Percentiles rank a stretch among this genome's conserved stretches.
Conservation (phyloP, 2,329 filamentous ascomycete genomes). For the Penicillium capsulatum region DNA sequence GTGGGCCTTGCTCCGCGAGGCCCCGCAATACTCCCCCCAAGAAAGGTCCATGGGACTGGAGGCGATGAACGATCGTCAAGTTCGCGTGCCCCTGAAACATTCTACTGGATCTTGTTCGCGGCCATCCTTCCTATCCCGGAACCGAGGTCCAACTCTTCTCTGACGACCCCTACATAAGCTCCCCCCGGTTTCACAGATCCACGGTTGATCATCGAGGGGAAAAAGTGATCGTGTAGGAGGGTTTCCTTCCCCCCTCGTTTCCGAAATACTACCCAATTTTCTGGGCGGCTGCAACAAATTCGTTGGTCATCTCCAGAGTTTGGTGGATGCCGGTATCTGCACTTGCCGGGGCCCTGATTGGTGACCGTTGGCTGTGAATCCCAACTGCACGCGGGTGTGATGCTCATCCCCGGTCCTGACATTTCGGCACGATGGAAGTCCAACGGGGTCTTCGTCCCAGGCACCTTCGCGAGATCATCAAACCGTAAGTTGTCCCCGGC, state of each 20-base stretch:
- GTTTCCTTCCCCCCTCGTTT: constrained; percentile 2
- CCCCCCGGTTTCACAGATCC: constrained; percentile 23
- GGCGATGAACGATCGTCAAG: too few species aligned
- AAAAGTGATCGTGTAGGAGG: constrained; percentile 13
- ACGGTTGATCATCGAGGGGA: constrained; percentile 24
- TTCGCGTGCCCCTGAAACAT: constrained; percentile 8
- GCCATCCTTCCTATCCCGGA: constrained; percentile 13
- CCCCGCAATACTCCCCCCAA: constrained; percentile 1
- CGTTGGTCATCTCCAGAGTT: constrained; percentile 6
- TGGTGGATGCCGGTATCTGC: not conserved
- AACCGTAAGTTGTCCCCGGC: constrained; percentile 32
- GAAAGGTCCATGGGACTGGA: too few species aligned
- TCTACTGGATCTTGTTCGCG: constrained; percentile 7
- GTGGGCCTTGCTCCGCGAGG: not conserved
- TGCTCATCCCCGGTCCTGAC: not conserved
- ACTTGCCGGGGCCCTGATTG: constrained; percentile 10
- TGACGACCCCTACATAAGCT: not conserved
- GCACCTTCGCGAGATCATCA: constrained; percentile 23
- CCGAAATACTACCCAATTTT: constrained; percentile 24
- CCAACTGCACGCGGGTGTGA: constrained; percentile 3
- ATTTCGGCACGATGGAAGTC: constrained; percentile 24
- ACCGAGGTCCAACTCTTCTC: constrained; percentile 17
- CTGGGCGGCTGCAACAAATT: constrained; percentile 10
- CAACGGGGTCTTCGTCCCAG: constrained; percentile 21
- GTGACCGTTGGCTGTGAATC: constrained; percentile 8